phyloP scores from a whole-genome alignment of 2,329 filamentous ascomycete species.

The Lachnellula willkommii region DNA sequence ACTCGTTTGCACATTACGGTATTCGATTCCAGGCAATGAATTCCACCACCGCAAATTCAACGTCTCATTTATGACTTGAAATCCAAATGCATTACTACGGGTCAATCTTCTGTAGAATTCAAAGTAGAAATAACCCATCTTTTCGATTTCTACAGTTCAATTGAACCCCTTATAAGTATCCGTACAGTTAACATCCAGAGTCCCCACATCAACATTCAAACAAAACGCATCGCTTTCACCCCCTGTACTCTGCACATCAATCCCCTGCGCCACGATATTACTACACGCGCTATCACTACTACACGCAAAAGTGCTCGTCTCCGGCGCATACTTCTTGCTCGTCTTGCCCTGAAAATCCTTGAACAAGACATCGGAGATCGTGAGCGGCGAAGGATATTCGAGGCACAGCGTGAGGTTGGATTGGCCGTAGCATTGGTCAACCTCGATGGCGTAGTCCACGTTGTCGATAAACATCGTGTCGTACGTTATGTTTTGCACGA shows the following conservation, averaged over 20 bases:
- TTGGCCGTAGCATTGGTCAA: conserved; percentile 63
- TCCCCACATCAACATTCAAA: conserved; percentile 37
- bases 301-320: conserved; percentile 44
- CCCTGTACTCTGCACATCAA: conserved; percentile 43
- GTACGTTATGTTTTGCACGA: conserved; percentile 63
- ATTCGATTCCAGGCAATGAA: too few species aligned
- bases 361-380: conserved; percentile 51
- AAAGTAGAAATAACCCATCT: neutral
- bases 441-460: conserved; percentile 59
- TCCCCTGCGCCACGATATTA: conserved; percentile 44
- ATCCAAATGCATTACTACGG: too few species aligned
- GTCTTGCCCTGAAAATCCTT: conserved; percentile 53
- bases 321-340: conserved; percentile 38
- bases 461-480: conserved; percentile 55
- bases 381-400: conserved; percentile 48
- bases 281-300: conserved; percentile 42
- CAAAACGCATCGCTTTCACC: conserved; percentile 41
- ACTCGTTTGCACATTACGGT: neutral
- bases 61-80: too few species aligned
- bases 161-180: conserved; percentile 26
- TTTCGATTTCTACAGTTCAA: conserved; percentile 9
- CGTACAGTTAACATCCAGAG: conserved; percentile 34
- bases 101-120: too few species aligned
- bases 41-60: too few species aligned
- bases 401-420: conserved; percentile 57